phyloP scores from a whole-genome alignment of 129 eudicot genomes.

The Gnaphalium uliginosum region DNA sequence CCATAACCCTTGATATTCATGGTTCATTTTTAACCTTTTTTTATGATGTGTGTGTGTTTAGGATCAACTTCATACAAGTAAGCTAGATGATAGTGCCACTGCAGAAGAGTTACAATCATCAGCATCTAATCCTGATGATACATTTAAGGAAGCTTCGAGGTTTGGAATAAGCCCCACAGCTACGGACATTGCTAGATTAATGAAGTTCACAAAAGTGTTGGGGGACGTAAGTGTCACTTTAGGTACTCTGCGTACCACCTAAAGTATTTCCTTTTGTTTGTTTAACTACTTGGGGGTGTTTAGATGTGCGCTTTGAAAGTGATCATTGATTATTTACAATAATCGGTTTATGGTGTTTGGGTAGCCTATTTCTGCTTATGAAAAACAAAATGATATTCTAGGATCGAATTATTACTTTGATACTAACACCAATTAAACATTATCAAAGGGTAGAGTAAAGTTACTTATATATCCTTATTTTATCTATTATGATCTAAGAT shows the following conservation, averaged over 20 bases:
- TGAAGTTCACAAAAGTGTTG: slow-evolving; percentile 73
- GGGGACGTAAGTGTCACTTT: slow-evolving; percentile 56
- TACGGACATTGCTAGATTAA: slow-evolving; percentile 71
- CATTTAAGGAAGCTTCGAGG: slow-evolving; percentile 56
- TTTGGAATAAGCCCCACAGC: slow-evolving; percentile 3
- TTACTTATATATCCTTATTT: neutral
- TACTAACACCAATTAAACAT: neutral
- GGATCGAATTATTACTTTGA: neutral
- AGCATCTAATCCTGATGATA: slow-evolving; percentile 31
- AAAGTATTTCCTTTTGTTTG: neutral
- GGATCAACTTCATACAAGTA: slow-evolving; percentile 50
- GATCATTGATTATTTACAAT: neutral
- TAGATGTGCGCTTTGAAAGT: neutral
- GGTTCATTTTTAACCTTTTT: too few species aligned
- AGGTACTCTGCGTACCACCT: slow-evolving; percentile 39
- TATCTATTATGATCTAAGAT: neutral
- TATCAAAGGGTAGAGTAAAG: neutral
- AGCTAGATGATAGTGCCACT: slow-evolving; percentile 36
- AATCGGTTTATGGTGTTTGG: neutral
- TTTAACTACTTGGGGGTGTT: neutral
- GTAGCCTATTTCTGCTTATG: neutral
- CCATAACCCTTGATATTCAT: neutral
- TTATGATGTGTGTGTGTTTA: neutral
- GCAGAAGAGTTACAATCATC: slow-evolving; percentile 40
- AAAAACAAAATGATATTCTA: too few species aligned